Base-by-base conservation (phyloP, 495 filamentous ascomycete species). In the Trichocladium antarcticum region DNA sequence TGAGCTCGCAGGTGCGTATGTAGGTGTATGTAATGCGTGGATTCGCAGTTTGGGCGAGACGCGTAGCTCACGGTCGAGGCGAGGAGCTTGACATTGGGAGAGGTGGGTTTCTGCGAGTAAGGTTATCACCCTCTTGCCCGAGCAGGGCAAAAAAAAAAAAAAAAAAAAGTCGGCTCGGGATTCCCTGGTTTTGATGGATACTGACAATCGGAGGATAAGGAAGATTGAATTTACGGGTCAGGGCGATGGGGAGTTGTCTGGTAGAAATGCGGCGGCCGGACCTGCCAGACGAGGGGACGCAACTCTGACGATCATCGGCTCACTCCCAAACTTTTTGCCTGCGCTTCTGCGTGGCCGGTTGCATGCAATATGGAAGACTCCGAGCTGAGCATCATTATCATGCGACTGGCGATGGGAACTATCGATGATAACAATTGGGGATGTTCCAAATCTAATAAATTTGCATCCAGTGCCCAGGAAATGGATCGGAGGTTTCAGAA, bases 271-370 rank as follows among this genome's bases (percentile, higher is more conserved):
- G 51, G 53, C 49, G 51, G 45, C 34, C 40, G 45, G 43, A 53
- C 22, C 37, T 35, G 49, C 11, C 43, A 19, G 34, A 43, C n/a
- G 42, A 40, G 41, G 49, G 39, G 15, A 56, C 47, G 51, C 47
- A 58, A 60, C 55, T 57, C 48, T 64, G 59, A 60, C 59, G 55
- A 64, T 61, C 36, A 50, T 57, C 49, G 50, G 55, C 52, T 57
- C 59, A 62, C 48, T 37, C 45, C 39, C 34, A 15, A 38, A 27
- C 42, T n/a, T 8, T 14, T 35, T 42, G 47, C 21, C 52, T 17
- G 32, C 38, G 8, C 46, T 52, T 52, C 46, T 54, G 29, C 37
- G 39, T 51, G 50, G 48, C 38, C 39, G n/a, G 43, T 24, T 41
- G 17, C 42, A 40, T 37, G 24, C 53, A 20, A 42, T 11, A n/a